phyloP scores from a whole-genome alignment of 2,329 filamentous ascomycete genomes.

The Ophiocordyceps sinensis region DNA sequence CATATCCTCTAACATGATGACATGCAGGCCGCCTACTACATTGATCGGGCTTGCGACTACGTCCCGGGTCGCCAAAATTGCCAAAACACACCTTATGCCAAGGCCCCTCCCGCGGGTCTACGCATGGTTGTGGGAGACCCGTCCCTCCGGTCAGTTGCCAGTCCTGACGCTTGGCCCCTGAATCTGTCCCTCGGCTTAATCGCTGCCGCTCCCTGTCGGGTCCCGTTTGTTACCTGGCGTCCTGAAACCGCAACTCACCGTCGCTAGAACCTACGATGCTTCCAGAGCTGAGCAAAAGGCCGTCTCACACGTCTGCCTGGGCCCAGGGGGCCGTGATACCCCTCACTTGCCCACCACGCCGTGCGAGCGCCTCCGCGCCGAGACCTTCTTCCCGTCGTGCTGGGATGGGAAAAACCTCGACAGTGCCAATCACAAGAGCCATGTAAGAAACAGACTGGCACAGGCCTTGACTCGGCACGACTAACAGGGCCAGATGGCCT shows the following conservation, averaged over 20 bases:
- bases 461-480: neutral
- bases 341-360: slow-evolving; percentile 34
- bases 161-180: neutral
- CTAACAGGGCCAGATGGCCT: slow-evolving; percentile 9
- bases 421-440: slow-evolving; percentile 37
- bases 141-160: slow-evolving; percentile 19
- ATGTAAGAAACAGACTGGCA: slow-evolving; percentile 20
- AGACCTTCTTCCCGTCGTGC: slow-evolving; percentile 45
- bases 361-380: slow-evolving; percentile 36
- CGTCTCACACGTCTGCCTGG: slow-evolving; percentile 41
- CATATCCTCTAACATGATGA: no score
- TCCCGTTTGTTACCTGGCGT: no score
- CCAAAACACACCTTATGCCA: slow-evolving; percentile 15
- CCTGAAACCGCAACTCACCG: neutral
- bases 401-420: slow-evolving; percentile 47
- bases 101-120: slow-evolving; percentile 46
- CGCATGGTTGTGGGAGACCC: slow-evolving; percentile 52
- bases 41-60: slow-evolving; percentile 13
- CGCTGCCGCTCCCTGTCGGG: no score
- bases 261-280: slow-evolving; percentile 23
- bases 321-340: slow-evolving; percentile 24
- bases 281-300: slow-evolving; percentile 31
- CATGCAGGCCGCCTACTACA: slow-evolving; percentile 12
- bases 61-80: slow-evolving; percentile 10
- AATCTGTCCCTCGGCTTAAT: neutral